Conservation (phyloP, 345 rosid genomes). For the Syzygium grande region DNA sequence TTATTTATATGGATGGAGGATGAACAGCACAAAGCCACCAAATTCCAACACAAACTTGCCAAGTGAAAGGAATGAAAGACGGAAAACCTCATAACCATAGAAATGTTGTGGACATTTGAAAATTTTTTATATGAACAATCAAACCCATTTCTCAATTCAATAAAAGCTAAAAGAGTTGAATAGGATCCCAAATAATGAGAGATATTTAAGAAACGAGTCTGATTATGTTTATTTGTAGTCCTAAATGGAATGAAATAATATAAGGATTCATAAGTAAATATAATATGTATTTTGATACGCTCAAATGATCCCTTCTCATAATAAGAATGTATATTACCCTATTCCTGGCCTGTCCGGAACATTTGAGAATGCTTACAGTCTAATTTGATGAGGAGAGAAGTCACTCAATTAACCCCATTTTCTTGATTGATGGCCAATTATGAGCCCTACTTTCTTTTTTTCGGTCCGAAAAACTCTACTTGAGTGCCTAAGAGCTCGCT, state of each 20-base stretch:
- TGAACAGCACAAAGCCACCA: neutral
- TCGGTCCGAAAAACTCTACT: neutral
- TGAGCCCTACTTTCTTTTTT: neutral
- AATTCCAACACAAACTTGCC: neutral
- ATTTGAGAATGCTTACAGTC: neutral
- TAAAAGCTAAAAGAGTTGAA: too few species aligned
- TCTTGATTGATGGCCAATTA: neutral
- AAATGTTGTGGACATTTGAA: neutral
- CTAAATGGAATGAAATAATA: too few species aligned
- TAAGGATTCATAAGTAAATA: too few species aligned
- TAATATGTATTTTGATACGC: too few species aligned
- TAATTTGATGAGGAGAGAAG: neutral
- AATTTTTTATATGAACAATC: neutral
- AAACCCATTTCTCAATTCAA: too few species aligned
- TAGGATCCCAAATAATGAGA: too few species aligned
- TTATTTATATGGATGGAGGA: neutral
- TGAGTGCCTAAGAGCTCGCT: neutral
- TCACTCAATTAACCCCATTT: neutral
- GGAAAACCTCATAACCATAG: neutral
- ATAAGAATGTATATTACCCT: too few species aligned
- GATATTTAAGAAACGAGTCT: too few species aligned
- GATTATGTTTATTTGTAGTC: too few species aligned
- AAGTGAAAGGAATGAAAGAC: neutral
- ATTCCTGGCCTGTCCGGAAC: neutral
- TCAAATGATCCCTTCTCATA: too few species aligned